Percentiles rank a stretch among this genome's conserved stretches.
Conservation (phyloP, 495 filamentous ascomycete genomes). For the Lindgomyces ingoldianus region DNA sequence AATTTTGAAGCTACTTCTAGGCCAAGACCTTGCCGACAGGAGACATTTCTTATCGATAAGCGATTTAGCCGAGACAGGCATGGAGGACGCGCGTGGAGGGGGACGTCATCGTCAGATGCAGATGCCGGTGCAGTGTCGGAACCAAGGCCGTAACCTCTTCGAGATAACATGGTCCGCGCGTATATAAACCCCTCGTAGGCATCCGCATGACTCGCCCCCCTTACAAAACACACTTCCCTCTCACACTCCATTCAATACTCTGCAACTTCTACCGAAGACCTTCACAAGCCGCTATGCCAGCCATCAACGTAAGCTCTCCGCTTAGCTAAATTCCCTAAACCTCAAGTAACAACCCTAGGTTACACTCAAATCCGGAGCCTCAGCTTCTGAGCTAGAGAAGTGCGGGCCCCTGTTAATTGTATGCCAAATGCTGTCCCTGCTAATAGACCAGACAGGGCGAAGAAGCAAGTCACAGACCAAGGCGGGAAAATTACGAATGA, state of each 20-base stretch:
- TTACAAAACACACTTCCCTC: not conserved
- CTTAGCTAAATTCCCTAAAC: not conserved
- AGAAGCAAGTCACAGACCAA: constrained; percentile 65
- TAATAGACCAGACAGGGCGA: constrained; percentile 56
- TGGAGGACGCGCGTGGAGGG: constrained; percentile 16
- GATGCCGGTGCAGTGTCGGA: not conserved
- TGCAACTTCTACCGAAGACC: constrained; percentile 4
- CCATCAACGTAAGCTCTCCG: constrained; percentile 63
- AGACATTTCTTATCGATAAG: constrained; percentile 32
- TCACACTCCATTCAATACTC: constrained; percentile 11
- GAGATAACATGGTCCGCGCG: constrained; percentile 3
- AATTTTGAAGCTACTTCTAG: constrained; percentile 24
- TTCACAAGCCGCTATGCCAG: constrained; percentile 58
- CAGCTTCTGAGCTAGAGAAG: constrained; percentile 63
- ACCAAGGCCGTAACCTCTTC: constrained; percentile 16
- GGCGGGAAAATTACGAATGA: constrained; percentile 82
- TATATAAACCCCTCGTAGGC: no score
- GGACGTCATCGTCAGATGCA: constrained; percentile 28
- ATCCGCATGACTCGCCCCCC: not conserved
- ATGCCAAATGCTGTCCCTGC: not conserved
- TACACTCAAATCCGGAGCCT: constrained; percentile 69
- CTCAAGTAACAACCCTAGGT: constrained; percentile 55
- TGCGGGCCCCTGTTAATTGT: constrained; percentile 42
- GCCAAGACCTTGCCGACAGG: constrained; percentile 30
- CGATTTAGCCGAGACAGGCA: not conserved